A percentile compares a stretch with the other conserved stretches of the same genome.
Conservation (phyloP, 306 rosid species). For the Mimosa pudica region DNA sequence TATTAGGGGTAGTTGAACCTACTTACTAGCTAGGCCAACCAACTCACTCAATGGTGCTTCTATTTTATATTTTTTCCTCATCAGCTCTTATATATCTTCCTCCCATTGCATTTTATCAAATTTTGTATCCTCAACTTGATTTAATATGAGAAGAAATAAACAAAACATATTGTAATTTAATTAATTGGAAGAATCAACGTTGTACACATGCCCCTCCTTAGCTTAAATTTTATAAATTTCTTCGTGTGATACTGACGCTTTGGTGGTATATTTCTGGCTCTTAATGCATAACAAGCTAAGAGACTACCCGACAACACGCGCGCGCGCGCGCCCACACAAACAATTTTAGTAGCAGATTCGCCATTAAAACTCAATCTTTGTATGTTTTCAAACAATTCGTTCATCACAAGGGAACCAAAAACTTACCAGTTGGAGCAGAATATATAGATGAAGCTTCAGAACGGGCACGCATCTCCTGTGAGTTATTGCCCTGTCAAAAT, state of each 20-base stretch:
- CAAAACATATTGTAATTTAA: not conserved
- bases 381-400: not conserved
- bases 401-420: not conserved
- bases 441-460: constrained; percentile 54
- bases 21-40: no score
- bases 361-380: not conserved
- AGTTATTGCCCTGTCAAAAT: constrained; percentile 65
- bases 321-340: no score
- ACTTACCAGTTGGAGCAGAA: constrained; percentile 65
- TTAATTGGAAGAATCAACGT: not conserved
- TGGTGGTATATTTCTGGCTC: not conserved
- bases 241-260: not conserved
- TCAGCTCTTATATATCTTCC: not conserved
- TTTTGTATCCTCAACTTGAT: not conserved
- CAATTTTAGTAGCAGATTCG: not conserved
- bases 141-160: not conserved
- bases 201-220: not conserved
- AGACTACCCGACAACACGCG: not conserved
- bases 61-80: not conserved
- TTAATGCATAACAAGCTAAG: no score
- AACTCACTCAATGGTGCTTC: no score
- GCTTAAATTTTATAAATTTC: not conserved
- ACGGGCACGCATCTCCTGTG: constrained; percentile 49
- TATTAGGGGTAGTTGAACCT: no score
- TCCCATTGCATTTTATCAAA: not conserved